Percentiles rank a stretch among this genome's conserved stretches.
These are phyloP conservation scores for Candida caryicola DNA, from an alignment of 805 yeast genomes.

Conservation along the genomic window DNA sequence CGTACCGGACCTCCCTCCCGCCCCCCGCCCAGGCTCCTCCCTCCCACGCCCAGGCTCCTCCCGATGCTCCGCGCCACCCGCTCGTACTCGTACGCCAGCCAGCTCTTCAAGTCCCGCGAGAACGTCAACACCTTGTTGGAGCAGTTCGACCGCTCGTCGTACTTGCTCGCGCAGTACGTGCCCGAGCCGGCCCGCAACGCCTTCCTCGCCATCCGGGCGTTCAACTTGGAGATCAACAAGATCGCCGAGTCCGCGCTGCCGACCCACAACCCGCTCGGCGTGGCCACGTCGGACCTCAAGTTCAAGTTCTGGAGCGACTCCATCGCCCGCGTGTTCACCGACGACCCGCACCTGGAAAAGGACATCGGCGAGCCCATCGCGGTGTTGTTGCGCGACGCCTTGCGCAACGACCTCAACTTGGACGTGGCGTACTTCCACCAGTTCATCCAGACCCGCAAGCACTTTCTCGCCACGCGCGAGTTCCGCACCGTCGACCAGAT, in stretches of 20 bases:
- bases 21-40: too few species aligned
- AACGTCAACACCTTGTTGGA: slow-evolving; percentile 47
- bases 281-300: slow-evolving; percentile 49
- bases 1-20: too few species aligned
- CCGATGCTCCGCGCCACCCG: not conserved
- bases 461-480: slow-evolving; percentile 47
- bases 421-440: slow-evolving; percentile 57
- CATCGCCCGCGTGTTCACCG: slow-evolving; percentile 44
- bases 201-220: slow-evolving; percentile 60
- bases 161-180: slow-evolving; percentile 62
- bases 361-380: slow-evolving; percentile 63
- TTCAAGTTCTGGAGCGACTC: slow-evolving; percentile 75
- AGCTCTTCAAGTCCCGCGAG: slow-evolving; percentile 33
- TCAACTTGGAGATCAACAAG: slow-evolving; percentile 61
- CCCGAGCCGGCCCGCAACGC: slow-evolving; percentile 64
- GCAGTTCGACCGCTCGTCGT: slow-evolving; percentile 59
- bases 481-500: slow-evolving; percentile 53
- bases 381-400: slow-evolving; percentile 52
- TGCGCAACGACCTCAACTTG: slow-evolving; percentile 48
- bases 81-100: slow-evolving; percentile 9
- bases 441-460: slow-evolving; percentile 56
- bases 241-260: slow-evolving; percentile 26
- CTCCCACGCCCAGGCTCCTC: too few species aligned
- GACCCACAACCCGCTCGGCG: slow-evolving; percentile 25
- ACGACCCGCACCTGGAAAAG: slow-evolving; percentile 27